phyloP scores from a whole-genome alignment of 257 asterid species.

The Solanum tarijense region DNA sequence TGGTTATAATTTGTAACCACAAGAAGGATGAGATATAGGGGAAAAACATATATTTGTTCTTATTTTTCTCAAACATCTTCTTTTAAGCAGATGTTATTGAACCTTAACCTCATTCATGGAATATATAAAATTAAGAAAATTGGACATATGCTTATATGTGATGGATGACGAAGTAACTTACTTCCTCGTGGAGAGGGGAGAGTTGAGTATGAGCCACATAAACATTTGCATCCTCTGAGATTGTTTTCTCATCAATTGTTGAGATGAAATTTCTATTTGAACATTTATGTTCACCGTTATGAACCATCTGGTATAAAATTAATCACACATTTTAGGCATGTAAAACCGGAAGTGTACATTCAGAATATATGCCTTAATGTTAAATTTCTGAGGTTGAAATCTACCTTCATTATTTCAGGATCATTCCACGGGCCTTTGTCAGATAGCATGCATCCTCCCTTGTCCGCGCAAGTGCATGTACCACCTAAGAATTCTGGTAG shows the following conservation, averaged over 20 bases:
- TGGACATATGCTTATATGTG: not conserved
- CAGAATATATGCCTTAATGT: not conserved
- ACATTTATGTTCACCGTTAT: constrained; percentile 72
- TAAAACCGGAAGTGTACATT: not conserved
- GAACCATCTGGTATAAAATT: constrained; percentile 57
- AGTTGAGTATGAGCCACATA: constrained; percentile 21
- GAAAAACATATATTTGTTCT: not conserved
- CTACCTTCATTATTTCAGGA: constrained; percentile 77
- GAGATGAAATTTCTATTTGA: constrained; percentile 29
- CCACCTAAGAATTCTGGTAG: constrained; percentile 96
- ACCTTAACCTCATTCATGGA: not conserved
- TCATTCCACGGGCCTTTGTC: constrained; percentile 99
- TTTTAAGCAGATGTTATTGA: not conserved
- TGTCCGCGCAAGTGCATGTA: constrained; percentile 75
- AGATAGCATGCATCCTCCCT: constrained; percentile 82
- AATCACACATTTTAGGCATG: not conserved
- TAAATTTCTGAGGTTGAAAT: not conserved
- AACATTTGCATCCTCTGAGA: constrained; percentile 48
- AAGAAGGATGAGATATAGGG: not conserved
- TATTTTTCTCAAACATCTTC: not conserved
- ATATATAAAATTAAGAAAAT: not conserved
- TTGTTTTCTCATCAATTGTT: constrained; percentile 52
- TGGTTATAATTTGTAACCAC: not conserved
- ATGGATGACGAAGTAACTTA: constrained; percentile 16
- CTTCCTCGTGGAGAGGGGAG: constrained; percentile 55